A percentile compares a stretch with the other conserved stretches of the same genome.
These are phyloP conservation scores for Pseudoscleropodium purum DNA, from an alignment of 225 moss, liverwort and hornwort species.

Conservation along the genomic window DNA sequence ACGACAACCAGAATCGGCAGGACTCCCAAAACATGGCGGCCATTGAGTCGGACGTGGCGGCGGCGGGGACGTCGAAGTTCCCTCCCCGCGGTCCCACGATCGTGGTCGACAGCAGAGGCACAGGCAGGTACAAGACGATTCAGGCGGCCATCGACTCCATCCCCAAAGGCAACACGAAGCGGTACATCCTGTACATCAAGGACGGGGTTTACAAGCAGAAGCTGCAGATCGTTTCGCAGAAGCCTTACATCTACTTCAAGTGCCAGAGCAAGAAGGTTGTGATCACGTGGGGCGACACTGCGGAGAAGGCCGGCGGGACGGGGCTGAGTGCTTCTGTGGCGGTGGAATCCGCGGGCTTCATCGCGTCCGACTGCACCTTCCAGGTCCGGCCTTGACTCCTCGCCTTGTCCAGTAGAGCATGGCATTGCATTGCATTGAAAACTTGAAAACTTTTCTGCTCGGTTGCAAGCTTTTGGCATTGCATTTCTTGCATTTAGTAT, in stretches of 20 bases:
- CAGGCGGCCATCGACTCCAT: not conserved
- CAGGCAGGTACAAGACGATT: not conserved
- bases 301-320: constrained; percentile 10
- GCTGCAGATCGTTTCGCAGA: not conserved
- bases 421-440: not conserved
- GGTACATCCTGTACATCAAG: not conserved
- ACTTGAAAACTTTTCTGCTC: too few species aligned
- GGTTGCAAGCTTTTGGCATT: not conserved
- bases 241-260: constrained; percentile 1
- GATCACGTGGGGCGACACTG: constrained; percentile 4
- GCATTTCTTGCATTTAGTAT: not conserved
- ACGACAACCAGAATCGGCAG: accelerated
- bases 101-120: not conserved
- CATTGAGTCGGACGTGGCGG: too few species aligned
- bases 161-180: not conserved
- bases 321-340: not conserved
- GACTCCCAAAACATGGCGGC: accelerated
- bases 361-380: constrained; percentile 17
- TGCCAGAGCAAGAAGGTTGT: not conserved
- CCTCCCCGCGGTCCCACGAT: not conserved
- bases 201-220: constrained; percentile 14
- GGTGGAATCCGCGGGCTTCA: not conserved
- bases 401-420: not conserved
- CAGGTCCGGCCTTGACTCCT: not conserved
- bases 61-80: not conserved